Evolutionary conservation across 2,329 filamentous ascomycete genomes (phyloP).

Genomic region (Pseudogymnoascus sp.): DNA sequence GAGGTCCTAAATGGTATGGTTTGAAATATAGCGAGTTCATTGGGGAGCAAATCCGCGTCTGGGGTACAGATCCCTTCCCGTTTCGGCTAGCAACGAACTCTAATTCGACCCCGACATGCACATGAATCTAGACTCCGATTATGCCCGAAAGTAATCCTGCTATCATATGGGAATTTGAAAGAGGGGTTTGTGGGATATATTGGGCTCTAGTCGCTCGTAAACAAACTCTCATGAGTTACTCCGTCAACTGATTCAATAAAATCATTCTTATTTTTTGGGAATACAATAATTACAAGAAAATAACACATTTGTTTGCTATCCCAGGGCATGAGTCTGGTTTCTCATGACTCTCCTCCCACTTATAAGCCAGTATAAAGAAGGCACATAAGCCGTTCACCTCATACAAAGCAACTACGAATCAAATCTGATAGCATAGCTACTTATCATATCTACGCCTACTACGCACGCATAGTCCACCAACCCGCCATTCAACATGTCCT

Average conservation of each 20-base stretch:
- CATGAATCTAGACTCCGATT: constrained; percentile 8
- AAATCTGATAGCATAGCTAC: not conserved
- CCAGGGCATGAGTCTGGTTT: not conserved
- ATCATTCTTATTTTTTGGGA: not conserved
- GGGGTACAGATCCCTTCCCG: constrained; percentile 4
- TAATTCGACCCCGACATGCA: constrained; percentile 3
- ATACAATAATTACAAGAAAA: not conserved
- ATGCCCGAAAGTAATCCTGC: not conserved
- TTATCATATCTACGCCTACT: not conserved
- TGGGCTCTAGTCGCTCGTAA: not conserved
- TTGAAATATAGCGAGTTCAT: constrained; percentile 8
- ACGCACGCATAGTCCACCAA: not conserved
- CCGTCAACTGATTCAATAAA: not conserved
- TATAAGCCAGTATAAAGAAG: constrained; percentile 3
- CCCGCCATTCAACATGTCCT: not conserved
- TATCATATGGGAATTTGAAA: constrained; percentile 3
- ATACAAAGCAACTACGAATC: not conserved
- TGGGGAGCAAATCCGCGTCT: constrained; percentile 4
- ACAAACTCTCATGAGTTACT: not conserved
- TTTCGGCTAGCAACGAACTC: constrained; percentile 2
- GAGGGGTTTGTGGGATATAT: constrained; percentile 8
- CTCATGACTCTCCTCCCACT: not conserved
- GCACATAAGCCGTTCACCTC: not conserved
- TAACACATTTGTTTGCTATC: not conserved
- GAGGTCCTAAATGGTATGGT: constrained; percentile 8